phyloP scores from a whole-genome alignment of 2,329 filamentous ascomycete species.

The Phialocephala sp. region DNA sequence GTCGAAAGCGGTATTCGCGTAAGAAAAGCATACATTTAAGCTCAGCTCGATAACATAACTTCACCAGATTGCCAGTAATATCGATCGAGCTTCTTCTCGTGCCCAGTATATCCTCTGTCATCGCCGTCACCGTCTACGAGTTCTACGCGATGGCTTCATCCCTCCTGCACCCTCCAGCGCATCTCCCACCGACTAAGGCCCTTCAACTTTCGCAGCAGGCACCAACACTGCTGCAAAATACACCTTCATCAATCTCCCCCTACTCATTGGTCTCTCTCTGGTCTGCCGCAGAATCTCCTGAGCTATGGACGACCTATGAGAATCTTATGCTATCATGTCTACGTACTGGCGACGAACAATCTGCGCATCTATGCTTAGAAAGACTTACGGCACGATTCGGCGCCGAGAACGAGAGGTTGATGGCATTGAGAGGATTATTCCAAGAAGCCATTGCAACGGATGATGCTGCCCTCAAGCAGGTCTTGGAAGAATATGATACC shows the following conservation, averaged over 20 bases:
- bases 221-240: constrained; percentile 59
- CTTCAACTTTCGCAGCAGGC: constrained; percentile 66
- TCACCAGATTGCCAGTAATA: not conserved
- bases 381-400: constrained; percentile 83
- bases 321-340: constrained; percentile 86
- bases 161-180: constrained; percentile 61
- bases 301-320: constrained; percentile 86
- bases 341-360: constrained; percentile 79
- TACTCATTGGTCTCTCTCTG: constrained; percentile 60
- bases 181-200: constrained; percentile 61
- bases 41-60: not conserved
- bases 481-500: constrained; percentile 79
- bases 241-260: constrained; percentile 59
- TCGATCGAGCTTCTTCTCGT: not conserved
- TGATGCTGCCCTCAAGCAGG: constrained; percentile 65
- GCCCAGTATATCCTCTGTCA: not conserved
- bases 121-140: not conserved
- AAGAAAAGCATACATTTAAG: not conserved
- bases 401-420: constrained; percentile 80
- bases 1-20: not conserved
- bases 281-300: constrained; percentile 70
- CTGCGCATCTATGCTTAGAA: constrained; percentile 77
- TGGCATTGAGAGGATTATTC: constrained; percentile 81
- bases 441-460: constrained; percentile 81
- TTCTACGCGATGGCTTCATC: constrained; percentile 54